Base-by-base conservation (phyloP, 495 filamentous ascomycete species). In the Cercophora samala region DNA sequence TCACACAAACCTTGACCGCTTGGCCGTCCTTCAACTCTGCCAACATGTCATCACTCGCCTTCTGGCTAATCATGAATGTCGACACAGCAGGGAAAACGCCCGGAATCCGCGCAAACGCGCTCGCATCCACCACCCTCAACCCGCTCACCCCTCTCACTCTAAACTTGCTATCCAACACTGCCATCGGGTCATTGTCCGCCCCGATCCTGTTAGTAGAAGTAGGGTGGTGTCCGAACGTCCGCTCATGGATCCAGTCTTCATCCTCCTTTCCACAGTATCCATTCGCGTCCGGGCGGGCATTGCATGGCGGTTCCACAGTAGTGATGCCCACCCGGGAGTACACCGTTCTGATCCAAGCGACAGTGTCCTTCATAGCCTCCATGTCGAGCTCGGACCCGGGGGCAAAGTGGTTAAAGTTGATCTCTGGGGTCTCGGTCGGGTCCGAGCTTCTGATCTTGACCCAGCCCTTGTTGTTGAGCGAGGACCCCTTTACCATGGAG, bases 11-110 rank as follows among this genome's bases (percentile, higher is more conserved):
- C 9, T 66, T 60, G 56, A 75, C n/a, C 56, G 71, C 71, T 24
- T 54, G 69, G 0, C 73, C 69, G 13, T 54, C 68, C 66, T 72
- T 62, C 46, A 74, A 37, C 70, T 78, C 81, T 4, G 74, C 77
- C 67, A 85, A 63, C 63, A 88, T 87, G 5, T 84, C 83, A 42
- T 86, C 84, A 3, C 83, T 81, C 11, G 85, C 85, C 78, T 87
- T 87, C 75, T 88, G 85, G 64, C 77, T 81, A 46, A 88, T 77
- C 81, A 87, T 85, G 64, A 87, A 86, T 9, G 84, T 86, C 8
- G 84, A 78, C 21, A 84, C 72, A 15, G 76, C 78, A 6, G 83
- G 80, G 63, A 84, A 88, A 2, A 81, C 77, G 1, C 86, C 86
- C 8, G 79, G 81, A 62, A 82, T 82, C 60, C 74, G 63, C 4